Conservation (phyloP, 2,329 filamentous ascomycete genomes). For the Fusarium nanum region DNA sequence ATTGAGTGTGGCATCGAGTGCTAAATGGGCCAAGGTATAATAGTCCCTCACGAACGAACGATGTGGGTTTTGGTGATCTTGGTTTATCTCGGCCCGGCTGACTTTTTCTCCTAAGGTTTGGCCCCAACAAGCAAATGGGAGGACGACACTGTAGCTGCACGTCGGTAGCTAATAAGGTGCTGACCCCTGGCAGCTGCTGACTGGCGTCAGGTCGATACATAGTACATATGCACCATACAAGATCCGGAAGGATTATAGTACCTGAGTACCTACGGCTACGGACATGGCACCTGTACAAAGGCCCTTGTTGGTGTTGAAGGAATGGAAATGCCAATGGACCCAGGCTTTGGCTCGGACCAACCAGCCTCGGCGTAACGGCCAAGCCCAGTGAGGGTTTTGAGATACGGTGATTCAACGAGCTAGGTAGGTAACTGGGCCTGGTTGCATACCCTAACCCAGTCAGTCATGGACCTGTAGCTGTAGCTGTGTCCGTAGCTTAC, state of each 20-base stretch:
- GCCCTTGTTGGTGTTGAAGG: neutral
- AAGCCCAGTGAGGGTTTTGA: conserved; percentile 14
- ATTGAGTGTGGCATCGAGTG: neutral
- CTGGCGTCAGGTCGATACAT: neutral
- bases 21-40: neutral
- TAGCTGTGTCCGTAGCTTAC: neutral
- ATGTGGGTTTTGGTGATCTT: conserved; percentile 2
- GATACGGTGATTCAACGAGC: conserved; percentile 30
- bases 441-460: neutral
- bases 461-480: neutral
- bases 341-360: conserved; percentile 7
- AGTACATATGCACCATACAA: neutral
- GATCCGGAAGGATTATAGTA: neutral
- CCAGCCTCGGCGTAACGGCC: conserved; percentile 34
- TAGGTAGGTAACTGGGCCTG: neutral
- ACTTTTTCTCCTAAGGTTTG: neutral
- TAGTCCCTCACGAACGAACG: neutral
- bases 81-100: neutral
- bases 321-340: conserved; percentile 6
- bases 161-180: conserved; percentile 29
- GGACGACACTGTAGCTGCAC: neutral
- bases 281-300: neutral
- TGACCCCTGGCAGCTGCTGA: conserved; percentile 18
- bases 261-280: neutral
- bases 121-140: neutral